Evolutionary conservation across 345 rosid species (phyloP).

Genomic region (Turnera subulata): DNA sequence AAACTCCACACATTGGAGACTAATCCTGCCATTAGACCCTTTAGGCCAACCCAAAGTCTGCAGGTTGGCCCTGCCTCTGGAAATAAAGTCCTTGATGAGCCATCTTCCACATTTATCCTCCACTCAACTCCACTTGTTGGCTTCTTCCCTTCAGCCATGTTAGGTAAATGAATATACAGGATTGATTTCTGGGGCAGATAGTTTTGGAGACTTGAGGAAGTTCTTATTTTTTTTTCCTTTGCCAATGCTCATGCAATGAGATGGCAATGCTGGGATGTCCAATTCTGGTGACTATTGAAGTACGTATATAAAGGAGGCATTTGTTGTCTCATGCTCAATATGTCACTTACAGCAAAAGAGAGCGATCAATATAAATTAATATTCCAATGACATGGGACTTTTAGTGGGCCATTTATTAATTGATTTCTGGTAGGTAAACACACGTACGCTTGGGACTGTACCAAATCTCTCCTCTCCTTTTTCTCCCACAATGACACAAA

Average conservation of each 20-base stretch:
- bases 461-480: neutral
- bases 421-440: slow-evolving; percentile 21
- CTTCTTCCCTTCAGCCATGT: slow-evolving; percentile 28
- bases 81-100: slow-evolving; percentile 33
- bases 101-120: slow-evolving; percentile 42
- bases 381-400: slow-evolving; percentile 7
- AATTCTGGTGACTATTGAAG: neutral
- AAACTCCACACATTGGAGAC: slow-evolving; percentile 24
- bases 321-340: too few species aligned
- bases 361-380: neutral
- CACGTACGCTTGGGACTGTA: neutral
- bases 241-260: slow-evolving; percentile 15
- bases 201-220: neutral
- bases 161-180: neutral
- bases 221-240: too few species aligned
- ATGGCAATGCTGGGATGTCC: neutral
- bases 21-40: slow-evolving; percentile 15
- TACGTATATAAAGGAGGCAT: neutral
- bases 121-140: slow-evolving; percentile 30
- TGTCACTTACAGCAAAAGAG: neutral
- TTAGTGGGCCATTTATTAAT: slow-evolving; percentile 8
- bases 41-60: slow-evolving; percentile 25
- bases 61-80: slow-evolving; percentile 18
- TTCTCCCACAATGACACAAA: neutral
- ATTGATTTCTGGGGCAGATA: neutral